phyloP scores from a whole-genome alignment of 129 eudicot genomes.

The Gnaphalium uliginosum region DNA sequence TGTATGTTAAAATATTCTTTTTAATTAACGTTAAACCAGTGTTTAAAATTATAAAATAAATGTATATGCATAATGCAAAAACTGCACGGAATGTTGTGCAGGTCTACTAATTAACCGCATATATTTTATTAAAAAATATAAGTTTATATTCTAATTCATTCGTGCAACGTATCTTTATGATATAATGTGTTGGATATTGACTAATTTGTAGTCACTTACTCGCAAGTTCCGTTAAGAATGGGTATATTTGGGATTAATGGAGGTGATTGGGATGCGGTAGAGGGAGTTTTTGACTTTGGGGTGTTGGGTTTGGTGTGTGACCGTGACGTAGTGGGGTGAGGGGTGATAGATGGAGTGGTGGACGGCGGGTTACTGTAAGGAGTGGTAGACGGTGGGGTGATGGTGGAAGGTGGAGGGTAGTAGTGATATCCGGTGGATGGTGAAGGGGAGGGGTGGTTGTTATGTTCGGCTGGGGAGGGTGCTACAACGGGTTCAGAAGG shows the following conservation, averaged over 20 bases:
- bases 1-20: too few species aligned
- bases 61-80: background rate
- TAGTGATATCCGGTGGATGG: conserved; percentile 10
- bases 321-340: conserved; percentile 16
- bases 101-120: background rate
- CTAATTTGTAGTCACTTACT: conserved; percentile 45
- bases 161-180: background rate
- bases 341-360: conserved; percentile 1
- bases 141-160: background rate
- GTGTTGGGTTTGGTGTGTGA: conserved; percentile 20
- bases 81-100: too few species aligned
- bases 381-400: conserved; percentile 28
- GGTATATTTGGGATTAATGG: conserved; percentile 54
- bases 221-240: conserved; percentile 57
- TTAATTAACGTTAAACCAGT: background rate
- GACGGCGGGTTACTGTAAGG: background rate
- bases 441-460: conserved; percentile 10
- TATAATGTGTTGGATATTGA: background rate
- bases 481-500: conserved; percentile 2
- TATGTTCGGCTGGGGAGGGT: conserved; percentile 15
- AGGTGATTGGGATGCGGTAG: conserved; percentile 46
- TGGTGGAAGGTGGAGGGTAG: conserved; percentile 24
- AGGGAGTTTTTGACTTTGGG: conserved; percentile 11
- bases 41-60: background rate
- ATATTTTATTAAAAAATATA: too few species aligned